A percentile compares a stretch with the other conserved stretches of the same genome.
Evolutionary conservation across 2,329 filamentous ascomycete genomes (phyloP).

Genomic region (Penicillium italicum): DNA sequence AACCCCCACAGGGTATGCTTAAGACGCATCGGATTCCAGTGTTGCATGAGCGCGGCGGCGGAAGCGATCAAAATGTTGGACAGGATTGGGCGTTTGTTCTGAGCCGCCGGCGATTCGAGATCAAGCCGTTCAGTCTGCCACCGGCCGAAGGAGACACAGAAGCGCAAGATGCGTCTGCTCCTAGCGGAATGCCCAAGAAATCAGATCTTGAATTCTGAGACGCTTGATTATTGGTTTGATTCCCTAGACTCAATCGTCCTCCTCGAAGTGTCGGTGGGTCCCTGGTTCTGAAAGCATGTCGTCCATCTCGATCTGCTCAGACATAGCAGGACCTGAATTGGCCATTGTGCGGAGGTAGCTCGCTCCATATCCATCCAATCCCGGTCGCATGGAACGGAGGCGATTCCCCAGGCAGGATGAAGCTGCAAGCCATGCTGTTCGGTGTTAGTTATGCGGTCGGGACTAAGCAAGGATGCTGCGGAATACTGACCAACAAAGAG

Average conservation of each 20-base stretch:
- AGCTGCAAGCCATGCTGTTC: constrained; percentile 49
- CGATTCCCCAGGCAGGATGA: constrained; percentile 55
- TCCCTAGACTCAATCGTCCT: constrained; percentile 29
- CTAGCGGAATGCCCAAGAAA: constrained; percentile 55
- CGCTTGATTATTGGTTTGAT: not conserved
- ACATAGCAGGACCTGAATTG: constrained; percentile 52
- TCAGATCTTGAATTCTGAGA: constrained; percentile 66
- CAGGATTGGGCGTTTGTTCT: constrained; percentile 90
- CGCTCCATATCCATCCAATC: constrained; percentile 50
- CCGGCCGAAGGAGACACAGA: constrained; percentile 74
- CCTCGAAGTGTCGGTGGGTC: constrained; percentile 25
- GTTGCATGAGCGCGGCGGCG: constrained; percentile 83
- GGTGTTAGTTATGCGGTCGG: constrained; percentile 21
- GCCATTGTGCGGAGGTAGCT: constrained; percentile 56
- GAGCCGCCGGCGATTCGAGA: constrained; percentile 76
- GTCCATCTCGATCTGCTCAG: constrained; percentile 62
- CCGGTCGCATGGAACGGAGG: constrained; percentile 47
- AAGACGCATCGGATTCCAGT: constrained; percentile 79
- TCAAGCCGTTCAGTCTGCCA: constrained; percentile 84
- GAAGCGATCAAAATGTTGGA: constrained; percentile 64
- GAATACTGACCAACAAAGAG: constrained; percentile 34
- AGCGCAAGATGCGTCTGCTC: constrained; percentile 51
- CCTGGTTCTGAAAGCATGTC: constrained; percentile 52
- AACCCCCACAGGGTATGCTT: constrained; percentile 80
- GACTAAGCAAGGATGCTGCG: not conserved